These are phyloP conservation scores for Crithidia bombi DNA, from an alignment of 208 protist genomes.

Conservation along the genomic window DNA sequence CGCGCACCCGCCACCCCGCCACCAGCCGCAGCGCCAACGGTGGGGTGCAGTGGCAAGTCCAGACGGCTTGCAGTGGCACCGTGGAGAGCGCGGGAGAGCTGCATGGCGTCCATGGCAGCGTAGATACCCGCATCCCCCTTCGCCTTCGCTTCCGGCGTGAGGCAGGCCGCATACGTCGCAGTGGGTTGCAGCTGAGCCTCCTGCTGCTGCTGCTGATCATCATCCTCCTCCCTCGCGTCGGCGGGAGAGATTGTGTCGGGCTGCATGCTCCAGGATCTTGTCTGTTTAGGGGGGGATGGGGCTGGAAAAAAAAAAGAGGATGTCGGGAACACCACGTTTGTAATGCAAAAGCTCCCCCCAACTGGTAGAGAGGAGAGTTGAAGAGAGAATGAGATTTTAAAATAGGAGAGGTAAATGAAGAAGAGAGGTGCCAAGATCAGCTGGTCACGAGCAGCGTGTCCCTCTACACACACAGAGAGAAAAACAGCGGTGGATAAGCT, in stretches of 20 bases:
- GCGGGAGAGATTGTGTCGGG: not conserved
- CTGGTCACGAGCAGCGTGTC: too few relatives aligned
- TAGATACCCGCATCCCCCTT: conserved; percentile 82
- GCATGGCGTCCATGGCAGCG: conserved; percentile 73
- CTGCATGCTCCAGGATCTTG: too few relatives aligned
- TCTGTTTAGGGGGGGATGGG: too few relatives aligned
- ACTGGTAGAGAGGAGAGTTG: too few relatives aligned
- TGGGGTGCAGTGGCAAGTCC: conserved; percentile 12
- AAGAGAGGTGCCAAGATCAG: too few relatives aligned
- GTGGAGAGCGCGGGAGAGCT: conserved; percentile 58
- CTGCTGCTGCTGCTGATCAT: conserved; percentile 1
- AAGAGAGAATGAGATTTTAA: too few relatives aligned
- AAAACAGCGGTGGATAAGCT: too few relatives aligned
- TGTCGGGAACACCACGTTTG: too few relatives aligned
- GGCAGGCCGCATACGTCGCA: conserved; percentile 11
- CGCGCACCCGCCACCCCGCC: conserved; percentile 1
- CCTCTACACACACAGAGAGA: too few relatives aligned
- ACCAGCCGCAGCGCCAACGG: not conserved
- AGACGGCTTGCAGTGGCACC: conserved; percentile 71
- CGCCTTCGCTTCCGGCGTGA: conserved; percentile 52
- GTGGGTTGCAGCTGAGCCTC: not conserved
- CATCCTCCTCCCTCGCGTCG: not conserved
- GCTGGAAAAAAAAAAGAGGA: too few relatives aligned
- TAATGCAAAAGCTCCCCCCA: too few relatives aligned
- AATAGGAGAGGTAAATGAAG: too few relatives aligned